A percentile compares a stretch with the other conserved stretches of the same genome.
phyloP scores from a whole-genome alignment of 2,329 filamentous ascomycete species.

The Lizonia empirigonia region DNA sequence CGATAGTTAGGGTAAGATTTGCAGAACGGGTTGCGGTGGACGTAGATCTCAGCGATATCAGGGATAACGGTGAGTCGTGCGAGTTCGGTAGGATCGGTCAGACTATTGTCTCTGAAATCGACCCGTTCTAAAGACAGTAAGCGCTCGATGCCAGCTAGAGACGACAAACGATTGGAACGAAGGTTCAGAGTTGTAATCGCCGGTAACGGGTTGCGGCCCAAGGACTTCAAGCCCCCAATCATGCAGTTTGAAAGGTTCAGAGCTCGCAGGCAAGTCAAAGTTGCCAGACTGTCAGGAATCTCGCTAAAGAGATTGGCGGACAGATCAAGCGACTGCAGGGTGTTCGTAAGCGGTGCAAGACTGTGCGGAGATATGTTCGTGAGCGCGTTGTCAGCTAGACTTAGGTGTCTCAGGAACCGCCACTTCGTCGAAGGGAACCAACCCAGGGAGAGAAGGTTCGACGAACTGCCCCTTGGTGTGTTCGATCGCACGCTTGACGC shows the following conservation, averaged over 20 bases:
- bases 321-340: slow-evolving; percentile 87
- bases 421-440: slow-evolving; percentile 85
- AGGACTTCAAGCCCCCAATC: slow-evolving; percentile 91
- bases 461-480: slow-evolving; percentile 69
- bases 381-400: slow-evolving; percentile 87
- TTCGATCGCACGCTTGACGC: slow-evolving; percentile 72
- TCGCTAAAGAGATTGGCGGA: slow-evolving; percentile 94
- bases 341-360: slow-evolving; percentile 81
- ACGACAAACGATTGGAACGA: slow-evolving; percentile 83
- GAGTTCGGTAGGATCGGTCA: slow-evolving; percentile 90
- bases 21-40: slow-evolving; percentile 89
- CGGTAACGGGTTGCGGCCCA: slow-evolving; percentile 83
- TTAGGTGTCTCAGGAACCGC: slow-evolving; percentile 91
- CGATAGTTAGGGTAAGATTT: slow-evolving; percentile 85
- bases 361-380: slow-evolving; percentile 78
- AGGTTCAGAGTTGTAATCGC: slow-evolving; percentile 94
- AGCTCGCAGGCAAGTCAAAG: slow-evolving; percentile 83
- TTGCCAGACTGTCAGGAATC: slow-evolving; percentile 87
- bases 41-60: slow-evolving; percentile 89
- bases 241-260: slow-evolving; percentile 96
- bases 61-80: slow-evolving; percentile 89
- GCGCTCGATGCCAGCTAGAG: slow-evolving; percentile 87
- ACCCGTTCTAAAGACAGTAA: slow-evolving; percentile 86
- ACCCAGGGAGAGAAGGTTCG: slow-evolving; percentile 74
- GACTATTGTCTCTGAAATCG: slow-evolving; percentile 86